A percentile compares a stretch with the other conserved stretches of the same genome.
Evolutionary conservation across 345 rosid species (phyloP).

Genomic region (Populus euphratica): DNA sequence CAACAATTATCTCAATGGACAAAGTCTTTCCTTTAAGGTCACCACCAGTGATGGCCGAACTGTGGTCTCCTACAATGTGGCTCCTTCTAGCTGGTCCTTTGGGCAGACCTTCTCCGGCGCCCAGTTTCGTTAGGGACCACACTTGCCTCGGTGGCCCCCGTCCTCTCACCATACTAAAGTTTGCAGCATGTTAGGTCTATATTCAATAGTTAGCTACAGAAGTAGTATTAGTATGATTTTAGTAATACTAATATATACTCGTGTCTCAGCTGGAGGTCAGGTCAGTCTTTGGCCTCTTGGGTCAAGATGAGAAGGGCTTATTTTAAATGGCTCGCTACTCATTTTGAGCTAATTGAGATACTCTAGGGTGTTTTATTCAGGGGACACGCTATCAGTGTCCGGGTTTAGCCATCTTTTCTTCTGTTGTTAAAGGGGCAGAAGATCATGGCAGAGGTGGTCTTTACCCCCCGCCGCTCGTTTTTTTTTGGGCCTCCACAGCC

Average conservation of each 20-base stretch:
- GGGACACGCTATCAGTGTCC: background rate
- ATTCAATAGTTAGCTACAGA: background rate
- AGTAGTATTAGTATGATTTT: background rate
- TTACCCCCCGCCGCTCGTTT: constrained; percentile 43
- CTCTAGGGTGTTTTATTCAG: background rate
- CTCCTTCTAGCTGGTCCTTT: constrained; percentile 22
- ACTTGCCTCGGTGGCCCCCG: background rate
- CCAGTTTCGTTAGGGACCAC: constrained; percentile 15
- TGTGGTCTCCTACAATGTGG: constrained; percentile 22
- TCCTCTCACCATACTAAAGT: background rate
- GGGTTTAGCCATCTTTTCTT: constrained; percentile 12
- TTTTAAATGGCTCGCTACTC: constrained; percentile 36
- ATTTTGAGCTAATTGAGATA: constrained; percentile 16
- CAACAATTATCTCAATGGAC: constrained; percentile 25
- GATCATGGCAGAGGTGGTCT: constrained; percentile 48
- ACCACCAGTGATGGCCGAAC: constrained; percentile 25
- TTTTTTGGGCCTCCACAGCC: background rate
- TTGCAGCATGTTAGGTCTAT: background rate
- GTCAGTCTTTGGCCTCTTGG: constrained; percentile 11
- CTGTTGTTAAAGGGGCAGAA: background rate
- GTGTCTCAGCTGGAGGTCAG: background rate
- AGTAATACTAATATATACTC: constrained; percentile 10
- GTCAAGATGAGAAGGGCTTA: constrained; percentile 27
- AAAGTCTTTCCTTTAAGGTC: constrained; percentile 29
- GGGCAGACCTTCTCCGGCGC: constrained; percentile 31